Evolutionary conservation across 2,329 filamentous ascomycete genomes (phyloP).

Genomic region (Colletotrichum somersetense): DNA sequence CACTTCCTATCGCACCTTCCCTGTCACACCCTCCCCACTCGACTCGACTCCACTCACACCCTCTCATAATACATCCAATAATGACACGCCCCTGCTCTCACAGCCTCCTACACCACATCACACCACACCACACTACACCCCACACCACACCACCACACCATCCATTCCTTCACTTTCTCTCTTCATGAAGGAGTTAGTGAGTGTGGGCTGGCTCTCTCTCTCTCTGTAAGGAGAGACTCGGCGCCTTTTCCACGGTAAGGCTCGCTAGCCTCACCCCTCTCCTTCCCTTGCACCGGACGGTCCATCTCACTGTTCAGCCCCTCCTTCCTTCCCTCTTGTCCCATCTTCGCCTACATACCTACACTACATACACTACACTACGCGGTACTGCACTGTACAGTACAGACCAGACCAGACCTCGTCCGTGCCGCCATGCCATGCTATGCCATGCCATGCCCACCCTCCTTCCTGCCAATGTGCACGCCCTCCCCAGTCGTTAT

Average conservation of each 20-base stretch:
- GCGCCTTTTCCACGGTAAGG: conserved; percentile 17
- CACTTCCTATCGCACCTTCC: background rate
- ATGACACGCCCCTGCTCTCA: background rate
- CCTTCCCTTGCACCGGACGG: too few species aligned
- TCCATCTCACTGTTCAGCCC: conserved; percentile 23
- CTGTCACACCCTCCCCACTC: background rate
- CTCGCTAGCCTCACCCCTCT: conserved; percentile 23
- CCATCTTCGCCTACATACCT: conserved; percentile 9
- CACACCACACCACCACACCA: too few species aligned
- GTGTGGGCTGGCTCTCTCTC: too few species aligned
- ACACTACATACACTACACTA: too few species aligned
- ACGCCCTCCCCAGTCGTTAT: conserved; percentile 39
- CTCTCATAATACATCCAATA: background rate
- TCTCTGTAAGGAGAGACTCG: background rate
- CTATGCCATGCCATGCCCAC: conserved; percentile 7
- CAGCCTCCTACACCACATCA: background rate
- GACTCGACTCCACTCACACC: background rate
- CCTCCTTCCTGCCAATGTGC: conserved; percentile 23
- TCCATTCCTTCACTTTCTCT: conserved; percentile 3
- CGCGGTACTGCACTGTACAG: background rate
- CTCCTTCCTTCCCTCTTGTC: conserved; percentile 15
- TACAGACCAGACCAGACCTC: background rate
- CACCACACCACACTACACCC: too few species aligned
- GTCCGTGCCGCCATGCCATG: conserved; percentile 20
- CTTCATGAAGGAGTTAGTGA: too few species aligned